Conservation (phyloP, 2,329 filamentous ascomycete species). For the Sarocladium strictum region DNA sequence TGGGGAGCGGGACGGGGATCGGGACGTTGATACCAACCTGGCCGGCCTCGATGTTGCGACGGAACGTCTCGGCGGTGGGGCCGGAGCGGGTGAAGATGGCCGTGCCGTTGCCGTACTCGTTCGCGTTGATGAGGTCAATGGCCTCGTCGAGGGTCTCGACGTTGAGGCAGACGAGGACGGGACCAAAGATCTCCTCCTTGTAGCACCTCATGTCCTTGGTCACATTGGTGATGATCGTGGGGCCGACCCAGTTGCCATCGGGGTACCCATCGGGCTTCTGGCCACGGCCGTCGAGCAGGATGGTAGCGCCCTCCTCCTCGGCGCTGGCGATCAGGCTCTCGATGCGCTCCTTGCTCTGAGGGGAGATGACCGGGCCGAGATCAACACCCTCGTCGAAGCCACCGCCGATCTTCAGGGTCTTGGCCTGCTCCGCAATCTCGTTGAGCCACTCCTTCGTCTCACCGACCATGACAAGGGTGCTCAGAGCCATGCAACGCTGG, state of each 20-base stretch:
- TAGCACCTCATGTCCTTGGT: constrained; percentile 80
- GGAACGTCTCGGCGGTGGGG: constrained; percentile 70
- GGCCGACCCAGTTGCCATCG: constrained; percentile 79
- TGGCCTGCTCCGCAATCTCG: constrained; percentile 72
- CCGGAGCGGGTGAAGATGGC: constrained; percentile 80
- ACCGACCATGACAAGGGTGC: constrained; percentile 75
- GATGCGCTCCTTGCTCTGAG: constrained; percentile 72
- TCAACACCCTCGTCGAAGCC: constrained; percentile 78
- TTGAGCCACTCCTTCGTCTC: constrained; percentile 79
- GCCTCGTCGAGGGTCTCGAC: constrained; percentile 74
- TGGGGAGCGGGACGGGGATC: constrained; percentile 65
- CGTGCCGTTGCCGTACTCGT: constrained; percentile 82
- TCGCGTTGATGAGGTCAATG: constrained; percentile 74
- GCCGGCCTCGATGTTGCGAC: constrained; percentile 74
- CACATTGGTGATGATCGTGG: constrained; percentile 77
- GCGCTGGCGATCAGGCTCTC: constrained; percentile 70
- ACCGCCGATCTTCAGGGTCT: constrained; percentile 66
- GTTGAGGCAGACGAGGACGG: constrained; percentile 76
- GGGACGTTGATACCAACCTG: constrained; percentile 84
- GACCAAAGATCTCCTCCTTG: constrained; percentile 79
- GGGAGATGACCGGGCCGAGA: constrained; percentile 75
- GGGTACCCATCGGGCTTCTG: constrained; percentile 73
- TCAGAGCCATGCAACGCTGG: constrained; percentile 82
- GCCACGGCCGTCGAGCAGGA: constrained; percentile 75
- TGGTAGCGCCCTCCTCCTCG: constrained; percentile 73